Evolutionary conservation across 345 rosid species (phyloP).

Genomic region (Eucalyptus tenuipes): DNA sequence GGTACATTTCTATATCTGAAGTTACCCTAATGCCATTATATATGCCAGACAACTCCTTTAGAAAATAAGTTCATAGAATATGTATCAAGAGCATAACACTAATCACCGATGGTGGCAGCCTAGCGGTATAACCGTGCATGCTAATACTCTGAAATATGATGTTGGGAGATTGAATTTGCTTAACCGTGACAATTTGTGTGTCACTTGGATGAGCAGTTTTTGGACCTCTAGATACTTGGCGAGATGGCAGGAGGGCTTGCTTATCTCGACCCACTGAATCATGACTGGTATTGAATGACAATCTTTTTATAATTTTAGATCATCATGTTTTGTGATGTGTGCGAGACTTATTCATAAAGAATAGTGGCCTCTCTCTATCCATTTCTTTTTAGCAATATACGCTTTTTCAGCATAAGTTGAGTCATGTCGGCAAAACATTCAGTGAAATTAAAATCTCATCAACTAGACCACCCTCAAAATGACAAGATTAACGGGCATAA

Average conservation of each 20-base stretch:
- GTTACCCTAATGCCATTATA: neutral
- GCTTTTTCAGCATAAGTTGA: neutral
- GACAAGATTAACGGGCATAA: neutral
- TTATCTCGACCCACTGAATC: neutral
- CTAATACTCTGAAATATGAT: neutral
- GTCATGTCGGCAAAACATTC: neutral
- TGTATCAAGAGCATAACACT: neutral
- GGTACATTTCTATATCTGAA: neutral
- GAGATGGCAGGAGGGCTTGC: neutral
- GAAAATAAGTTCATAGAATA: neutral
- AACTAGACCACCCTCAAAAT: neutral
- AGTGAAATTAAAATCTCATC: neutral
- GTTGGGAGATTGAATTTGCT: neutral
- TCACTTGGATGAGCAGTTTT: neutral
- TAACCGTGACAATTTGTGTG: neutral
- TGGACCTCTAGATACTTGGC: neutral
- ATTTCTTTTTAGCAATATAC: neutral
- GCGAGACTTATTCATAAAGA: neutral
- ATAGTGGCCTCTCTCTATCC: neutral
- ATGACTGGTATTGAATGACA: neutral
- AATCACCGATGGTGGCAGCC: neutral
- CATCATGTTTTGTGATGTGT: neutral
- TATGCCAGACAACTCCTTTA: neutral
- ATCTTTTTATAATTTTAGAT: neutral
- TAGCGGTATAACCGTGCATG: rapidly evolving